A percentile compares a stretch with the other conserved stretches of the same genome.
Evolutionary conservation across 495 filamentous ascomycete species (phyloP).

Genomic region (Cetradonia linearis): DNA sequence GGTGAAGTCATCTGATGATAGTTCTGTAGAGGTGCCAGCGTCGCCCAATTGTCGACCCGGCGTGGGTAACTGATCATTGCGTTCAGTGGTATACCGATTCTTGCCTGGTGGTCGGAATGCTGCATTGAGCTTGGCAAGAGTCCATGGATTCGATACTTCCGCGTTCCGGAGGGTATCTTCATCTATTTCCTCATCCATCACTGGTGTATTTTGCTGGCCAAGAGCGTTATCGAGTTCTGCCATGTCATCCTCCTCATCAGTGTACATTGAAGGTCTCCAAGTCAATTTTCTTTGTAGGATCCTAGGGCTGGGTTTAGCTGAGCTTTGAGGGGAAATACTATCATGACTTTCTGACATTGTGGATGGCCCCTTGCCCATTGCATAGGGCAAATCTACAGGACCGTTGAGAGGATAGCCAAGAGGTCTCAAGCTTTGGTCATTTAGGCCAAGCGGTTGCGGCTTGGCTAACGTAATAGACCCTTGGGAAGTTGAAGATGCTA

Average conservation of each 20-base stretch:
- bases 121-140: constrained; percentile 48
- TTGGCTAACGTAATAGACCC: too few relatives aligned
- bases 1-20: constrained; percentile 7
- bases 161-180: constrained; percentile 22
- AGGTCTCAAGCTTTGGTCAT: not conserved
- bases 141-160: constrained; percentile 47
- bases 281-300: not conserved
- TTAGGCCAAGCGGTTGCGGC: too few relatives aligned
- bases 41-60: constrained; percentile 21
- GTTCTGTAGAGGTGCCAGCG: not conserved
- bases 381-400: not conserved
- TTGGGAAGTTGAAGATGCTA: not conserved
- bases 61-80: constrained; percentile 18
- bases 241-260: constrained; percentile 10
- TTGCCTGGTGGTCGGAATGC: constrained; percentile 21
- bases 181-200: constrained; percentile 15
- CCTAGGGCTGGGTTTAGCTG: not conserved
- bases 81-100: not conserved
- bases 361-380: not conserved
- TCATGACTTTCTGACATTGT: not conserved
- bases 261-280: constrained; percentile 11
- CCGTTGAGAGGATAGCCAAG: not conserved
- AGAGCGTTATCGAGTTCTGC: not conserved
- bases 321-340: too few relatives aligned
- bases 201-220: not conserved